phyloP scores from a whole-genome alignment of 495 filamentous ascomycete species.

The Articulospora tetracladia region DNA sequence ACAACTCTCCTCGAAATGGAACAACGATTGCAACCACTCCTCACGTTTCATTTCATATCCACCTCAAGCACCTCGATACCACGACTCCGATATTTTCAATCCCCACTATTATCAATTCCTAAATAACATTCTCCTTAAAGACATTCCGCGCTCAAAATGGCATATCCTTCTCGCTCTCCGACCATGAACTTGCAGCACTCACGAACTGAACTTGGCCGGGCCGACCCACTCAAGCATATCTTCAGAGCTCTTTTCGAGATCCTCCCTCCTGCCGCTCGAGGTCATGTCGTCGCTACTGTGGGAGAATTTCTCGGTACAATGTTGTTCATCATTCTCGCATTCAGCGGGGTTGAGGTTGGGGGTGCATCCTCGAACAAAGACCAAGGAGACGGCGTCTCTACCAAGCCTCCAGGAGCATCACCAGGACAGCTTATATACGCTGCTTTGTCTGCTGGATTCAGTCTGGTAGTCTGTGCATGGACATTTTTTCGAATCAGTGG shows the following conservation, averaged over 20 bases:
- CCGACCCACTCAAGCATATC: slow-evolving; percentile 15
- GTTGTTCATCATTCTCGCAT: slow-evolving; percentile 27
- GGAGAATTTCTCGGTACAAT: slow-evolving; percentile 23
- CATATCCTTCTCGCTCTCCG: not conserved
- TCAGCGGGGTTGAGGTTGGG: slow-evolving; percentile 31
- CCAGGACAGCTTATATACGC: slow-evolving; percentile 58
- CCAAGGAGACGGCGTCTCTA: slow-evolving; percentile 8
- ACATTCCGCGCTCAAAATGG: not conserved
- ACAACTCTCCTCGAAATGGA: not conserved
- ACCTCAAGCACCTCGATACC: not conserved
- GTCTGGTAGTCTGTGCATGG: slow-evolving; percentile 59
- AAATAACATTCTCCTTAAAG: not conserved
- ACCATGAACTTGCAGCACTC: slow-evolving; percentile 17
- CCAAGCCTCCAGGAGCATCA: slow-evolving; percentile 2
- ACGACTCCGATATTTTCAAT: not conserved
- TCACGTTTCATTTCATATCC: too few species aligned
- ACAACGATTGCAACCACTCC: too few species aligned
- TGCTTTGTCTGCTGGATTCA: slow-evolving; percentile 52
- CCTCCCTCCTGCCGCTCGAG: slow-evolving; percentile 5
- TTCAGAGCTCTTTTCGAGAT: slow-evolving; percentile 11
- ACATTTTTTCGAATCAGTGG: slow-evolving; percentile 62
- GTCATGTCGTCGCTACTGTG: slow-evolving; percentile 19
- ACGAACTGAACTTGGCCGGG: slow-evolving; percentile 3
- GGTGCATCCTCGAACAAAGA: slow-evolving; percentile 38
- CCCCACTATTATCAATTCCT: not conserved